Evolutionary conservation across 2,329 filamentous ascomycete species (phyloP).

Genomic region (Davidsoniella virescens): DNA sequence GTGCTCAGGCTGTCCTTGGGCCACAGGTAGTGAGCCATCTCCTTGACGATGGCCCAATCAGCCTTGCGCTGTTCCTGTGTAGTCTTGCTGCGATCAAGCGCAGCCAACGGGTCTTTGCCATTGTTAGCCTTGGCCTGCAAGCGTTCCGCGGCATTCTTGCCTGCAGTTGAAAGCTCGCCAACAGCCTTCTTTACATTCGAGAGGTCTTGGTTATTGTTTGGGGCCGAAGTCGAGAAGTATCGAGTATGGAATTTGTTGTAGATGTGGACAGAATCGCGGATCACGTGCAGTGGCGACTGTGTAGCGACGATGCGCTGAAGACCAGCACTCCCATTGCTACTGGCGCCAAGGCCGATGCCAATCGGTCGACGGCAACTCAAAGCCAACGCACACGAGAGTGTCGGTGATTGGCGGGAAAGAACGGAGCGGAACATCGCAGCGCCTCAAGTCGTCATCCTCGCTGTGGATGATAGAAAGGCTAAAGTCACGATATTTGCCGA

Average conservation of each 20-base stretch:
- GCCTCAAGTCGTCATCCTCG: conserved; percentile 1
- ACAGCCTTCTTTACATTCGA: not conserved
- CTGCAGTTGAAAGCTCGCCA: not conserved
- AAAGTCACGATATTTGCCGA: not conserved
- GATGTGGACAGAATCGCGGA: conserved; percentile 8
- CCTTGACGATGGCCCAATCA: conserved; percentile 96
- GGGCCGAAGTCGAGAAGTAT: conserved; percentile 1
- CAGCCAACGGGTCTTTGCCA: conserved; percentile 38
- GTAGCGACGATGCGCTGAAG: conserved; percentile 2
- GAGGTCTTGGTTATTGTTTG: not conserved
- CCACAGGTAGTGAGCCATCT: conserved; percentile 95
- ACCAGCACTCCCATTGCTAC: not conserved
- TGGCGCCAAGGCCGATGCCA: not conserved
- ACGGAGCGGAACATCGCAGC: conserved; percentile 10
- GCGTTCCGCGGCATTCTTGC: not conserved
- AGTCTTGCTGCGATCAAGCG: conserved; percentile 42
- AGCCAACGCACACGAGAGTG: conserved; percentile 3
- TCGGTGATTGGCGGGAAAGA: conserved; percentile 7
- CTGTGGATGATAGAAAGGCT: not conserved
- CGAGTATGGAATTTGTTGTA: conserved; percentile 9
- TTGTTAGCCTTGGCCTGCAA: conserved; percentile 10
- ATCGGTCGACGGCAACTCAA: conserved; percentile 4
- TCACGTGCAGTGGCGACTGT: conserved; percentile 4
- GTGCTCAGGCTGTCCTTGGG: conserved; percentile 62
- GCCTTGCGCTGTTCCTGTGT: conserved; percentile 85